phyloP scores from a whole-genome alignment of 495 filamentous ascomycete genomes.

The Penicillium manginii region DNA sequence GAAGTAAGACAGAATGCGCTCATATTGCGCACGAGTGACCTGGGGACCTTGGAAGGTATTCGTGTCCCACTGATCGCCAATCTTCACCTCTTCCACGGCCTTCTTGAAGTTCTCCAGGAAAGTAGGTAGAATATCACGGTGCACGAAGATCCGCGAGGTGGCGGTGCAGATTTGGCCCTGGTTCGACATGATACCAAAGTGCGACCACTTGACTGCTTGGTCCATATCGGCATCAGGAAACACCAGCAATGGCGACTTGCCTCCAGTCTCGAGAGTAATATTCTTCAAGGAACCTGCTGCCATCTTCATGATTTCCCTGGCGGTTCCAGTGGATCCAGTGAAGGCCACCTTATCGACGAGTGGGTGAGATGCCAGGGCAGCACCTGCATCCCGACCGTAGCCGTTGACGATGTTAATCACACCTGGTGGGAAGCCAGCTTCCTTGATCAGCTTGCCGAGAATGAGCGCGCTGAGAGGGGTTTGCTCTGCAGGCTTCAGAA shows the following conservation, averaged over 20 bases:
- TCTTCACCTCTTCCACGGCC: constrained; percentile 61
- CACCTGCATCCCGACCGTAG: constrained; percentile 72
- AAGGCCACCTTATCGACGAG: constrained; percentile 88
- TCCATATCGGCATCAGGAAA: constrained; percentile 88
- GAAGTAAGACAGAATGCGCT: constrained; percentile 79
- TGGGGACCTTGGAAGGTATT: constrained; percentile 84
- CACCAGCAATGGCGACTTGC: constrained; percentile 81
- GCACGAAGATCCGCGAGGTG: constrained; percentile 81
- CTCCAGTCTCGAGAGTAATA: constrained; percentile 77
- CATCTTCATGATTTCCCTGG: constrained; percentile 85
- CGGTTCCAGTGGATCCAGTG: constrained; percentile 81
- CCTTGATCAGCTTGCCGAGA: constrained; percentile 74
- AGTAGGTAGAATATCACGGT: constrained; percentile 73
- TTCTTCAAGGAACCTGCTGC: constrained; percentile 58
- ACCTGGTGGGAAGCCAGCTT: constrained; percentile 88
- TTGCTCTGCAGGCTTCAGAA: constrained; percentile 90
- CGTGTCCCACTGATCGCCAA: constrained; percentile 79
- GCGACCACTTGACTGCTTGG: constrained; percentile 83
- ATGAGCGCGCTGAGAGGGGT: constrained; percentile 83
- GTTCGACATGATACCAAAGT: constrained; percentile 71
- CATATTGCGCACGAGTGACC: constrained; percentile 81
- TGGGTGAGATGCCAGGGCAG: constrained; percentile 73
- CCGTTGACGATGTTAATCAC: constrained; percentile 90
- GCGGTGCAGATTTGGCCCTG: constrained; percentile 91
- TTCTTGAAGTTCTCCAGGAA: constrained; percentile 75